Evolutionary conservation across 2,329 filamentous ascomycete species (phyloP).

Genomic region (Blumeriella jaapii): DNA sequence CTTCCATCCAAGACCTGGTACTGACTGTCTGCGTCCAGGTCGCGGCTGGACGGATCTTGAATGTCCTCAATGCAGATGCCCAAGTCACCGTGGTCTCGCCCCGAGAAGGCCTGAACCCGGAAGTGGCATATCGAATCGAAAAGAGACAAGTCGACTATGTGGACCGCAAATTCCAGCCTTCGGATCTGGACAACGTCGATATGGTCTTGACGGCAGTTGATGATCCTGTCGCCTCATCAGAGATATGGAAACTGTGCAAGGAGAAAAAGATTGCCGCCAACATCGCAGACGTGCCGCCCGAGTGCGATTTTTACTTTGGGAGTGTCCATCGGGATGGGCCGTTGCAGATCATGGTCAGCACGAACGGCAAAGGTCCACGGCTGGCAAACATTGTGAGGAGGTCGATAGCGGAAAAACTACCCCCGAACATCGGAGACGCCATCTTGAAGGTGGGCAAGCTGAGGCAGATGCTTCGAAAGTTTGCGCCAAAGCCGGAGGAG

Average conservation of each 20-base stretch:
- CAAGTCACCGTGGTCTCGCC: conserved; percentile 80
- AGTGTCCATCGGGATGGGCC: conserved; percentile 91
- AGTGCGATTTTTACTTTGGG: conserved; percentile 99
- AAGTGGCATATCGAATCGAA: conserved; percentile 73
- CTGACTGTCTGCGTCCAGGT: conserved; percentile 49
- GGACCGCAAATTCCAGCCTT: conserved; percentile 72
- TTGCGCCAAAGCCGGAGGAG: conserved; percentile 62
- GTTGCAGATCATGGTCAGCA: conserved; percentile 96
- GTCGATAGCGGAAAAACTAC: conserved; percentile 67
- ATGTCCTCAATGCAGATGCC: conserved; percentile 91
- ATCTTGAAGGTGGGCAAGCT: conserved; percentile 76
- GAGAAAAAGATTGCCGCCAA: conserved; percentile 76
- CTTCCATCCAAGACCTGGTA: background rate
- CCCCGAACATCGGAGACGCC: conserved; percentile 69
- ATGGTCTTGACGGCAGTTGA: conserved; percentile 94
- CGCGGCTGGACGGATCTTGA: conserved; percentile 84
- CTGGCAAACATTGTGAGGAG: conserved; percentile 77
- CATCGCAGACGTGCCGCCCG: conserved; percentile 90
- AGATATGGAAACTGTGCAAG: conserved; percentile 91
- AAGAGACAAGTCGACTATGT: conserved; percentile 67
- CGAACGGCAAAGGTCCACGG: conserved; percentile 90
- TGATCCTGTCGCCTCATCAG: conserved; percentile 79
- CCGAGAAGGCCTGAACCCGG: conserved; percentile 66
- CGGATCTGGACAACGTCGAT: conserved; percentile 74
- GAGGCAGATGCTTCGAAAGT: conserved; percentile 63